These are phyloP conservation scores for Mycocentrospora acerina DNA, from an alignment of 2,329 filamentous ascomycete genomes.

Conservation along the genomic window DNA sequence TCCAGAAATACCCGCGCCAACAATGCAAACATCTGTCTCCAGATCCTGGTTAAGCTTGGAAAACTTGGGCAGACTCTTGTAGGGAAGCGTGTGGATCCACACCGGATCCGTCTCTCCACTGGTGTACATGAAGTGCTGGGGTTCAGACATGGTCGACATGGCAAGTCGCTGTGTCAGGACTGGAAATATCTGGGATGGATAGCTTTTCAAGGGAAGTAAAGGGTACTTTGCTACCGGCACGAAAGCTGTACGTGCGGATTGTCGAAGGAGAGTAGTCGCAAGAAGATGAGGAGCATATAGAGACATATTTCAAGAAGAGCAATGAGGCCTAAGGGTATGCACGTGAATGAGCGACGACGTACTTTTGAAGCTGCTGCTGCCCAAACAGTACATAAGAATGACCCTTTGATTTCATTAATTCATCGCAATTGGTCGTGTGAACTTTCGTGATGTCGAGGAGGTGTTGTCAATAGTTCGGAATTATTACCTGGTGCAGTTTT, in stretches of 20 bases:
- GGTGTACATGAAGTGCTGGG: conserved; percentile 46
- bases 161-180: conserved; percentile 7
- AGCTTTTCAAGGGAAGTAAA: conserved; percentile 1
- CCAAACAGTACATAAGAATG: conserved; percentile 13
- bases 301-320: conserved; percentile 14
- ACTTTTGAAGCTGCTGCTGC: conserved; percentile 6
- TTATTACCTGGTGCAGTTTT: conserved; percentile 2
- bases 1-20: conserved; percentile 57
- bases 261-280: conserved; percentile 6
- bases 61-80: conserved; percentile 48
- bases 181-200: background rate
- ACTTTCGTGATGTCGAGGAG: too few species aligned
- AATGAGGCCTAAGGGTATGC: background rate
- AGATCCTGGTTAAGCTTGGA: conserved; percentile 47
- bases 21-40: conserved; percentile 52
- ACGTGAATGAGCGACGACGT: conserved; percentile 8
- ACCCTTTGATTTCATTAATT: conserved; percentile 11
- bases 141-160: conserved; percentile 21
- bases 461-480: too few species aligned
- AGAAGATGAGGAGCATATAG: conserved; percentile 13
- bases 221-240: conserved; percentile 2
- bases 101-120: conserved; percentile 56
- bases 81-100: conserved; percentile 55
- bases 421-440: conserved; percentile 9
- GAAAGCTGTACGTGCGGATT: conserved; percentile 2